phyloP scores from a whole-genome alignment of 768 basidiomycete genomes.

The Collybiopsis confluens region DNA sequence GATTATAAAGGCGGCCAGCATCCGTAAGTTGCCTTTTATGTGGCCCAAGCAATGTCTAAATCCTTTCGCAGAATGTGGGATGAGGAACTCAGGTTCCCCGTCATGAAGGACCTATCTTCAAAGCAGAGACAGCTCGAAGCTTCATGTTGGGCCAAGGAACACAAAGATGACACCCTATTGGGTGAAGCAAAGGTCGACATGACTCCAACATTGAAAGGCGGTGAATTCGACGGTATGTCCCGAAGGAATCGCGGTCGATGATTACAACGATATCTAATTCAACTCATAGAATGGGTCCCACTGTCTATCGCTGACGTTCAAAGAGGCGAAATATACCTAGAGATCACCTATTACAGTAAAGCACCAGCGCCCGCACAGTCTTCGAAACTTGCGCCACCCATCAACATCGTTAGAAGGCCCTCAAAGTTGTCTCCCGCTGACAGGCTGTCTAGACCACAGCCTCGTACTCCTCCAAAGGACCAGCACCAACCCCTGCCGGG shows the following conservation, averaged over 20 bases:
- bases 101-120: constrained; percentile 52
- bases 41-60: no score
- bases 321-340: constrained; percentile 85
- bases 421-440: constrained; percentile 52
- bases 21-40: constrained; percentile 31
- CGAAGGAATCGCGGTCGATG: neutral
- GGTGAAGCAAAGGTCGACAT: constrained; percentile 78
- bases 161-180: constrained; percentile 65
- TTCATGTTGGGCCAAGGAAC: constrained; percentile 78
- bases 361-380: constrained; percentile 19
- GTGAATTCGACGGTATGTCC: constrained; percentile 85
- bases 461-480: constrained; percentile 12
- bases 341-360: constrained; percentile 89
- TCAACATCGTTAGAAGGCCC: constrained; percentile 39
- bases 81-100: constrained; percentile 74
- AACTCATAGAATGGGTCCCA: constrained; percentile 61
- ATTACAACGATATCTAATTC: constrained; percentile 6
- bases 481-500: neutral
- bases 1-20: constrained; percentile 89
- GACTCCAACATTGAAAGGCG: constrained; percentile 71
- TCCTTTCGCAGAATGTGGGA: constrained; percentile 64
- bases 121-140: constrained; percentile 65
- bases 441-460: constrained; percentile 28
- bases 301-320: constrained; percentile 56
- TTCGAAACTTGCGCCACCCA: constrained; percentile 16